phyloP scores from a whole-genome alignment of 805 yeast species.

The Blastobotrys peoriensis region DNA sequence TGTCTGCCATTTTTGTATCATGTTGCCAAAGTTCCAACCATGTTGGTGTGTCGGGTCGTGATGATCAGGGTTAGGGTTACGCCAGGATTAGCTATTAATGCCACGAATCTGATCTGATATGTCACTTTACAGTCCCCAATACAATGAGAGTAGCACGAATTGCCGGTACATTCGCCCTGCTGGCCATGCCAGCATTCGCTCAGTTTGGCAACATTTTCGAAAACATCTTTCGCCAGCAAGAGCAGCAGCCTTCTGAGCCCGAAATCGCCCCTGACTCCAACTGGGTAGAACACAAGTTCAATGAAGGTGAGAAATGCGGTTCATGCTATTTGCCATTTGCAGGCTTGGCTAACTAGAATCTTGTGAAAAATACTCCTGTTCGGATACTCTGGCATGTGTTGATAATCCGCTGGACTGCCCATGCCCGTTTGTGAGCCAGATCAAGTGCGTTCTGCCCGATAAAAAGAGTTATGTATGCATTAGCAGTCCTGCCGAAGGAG shows the following conservation, averaged over 20 bases:
- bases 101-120: too few species aligned
- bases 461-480: conserved; percentile 66
- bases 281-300: conserved; percentile 22
- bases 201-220: conserved; percentile 43
- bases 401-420: conserved; percentile 68
- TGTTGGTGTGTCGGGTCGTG: too few species aligned
- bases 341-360: conserved; percentile 8
- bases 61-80: too few species aligned
- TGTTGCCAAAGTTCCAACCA: too few species aligned
- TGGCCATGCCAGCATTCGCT: conserved; percentile 22
- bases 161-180: conserved; percentile 12
- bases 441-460: conserved; percentile 73
- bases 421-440: conserved; percentile 78
- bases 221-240: conserved; percentile 31
- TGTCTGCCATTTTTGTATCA: too few species aligned
- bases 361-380: conserved; percentile 71
- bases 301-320: conserved; percentile 14
- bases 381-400: conserved; percentile 78
- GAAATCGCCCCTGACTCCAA: conserved; percentile 20
- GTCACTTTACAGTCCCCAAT: too few species aligned
- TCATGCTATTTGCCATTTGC: conserved; percentile 1
- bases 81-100: too few species aligned
- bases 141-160: too few species aligned
- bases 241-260: conserved; percentile 29
- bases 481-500: conserved; percentile 64